Evolutionary conservation across 2,329 filamentous ascomycete species (phyloP).

Genomic region (Fusarium pseudocircinatum): DNA sequence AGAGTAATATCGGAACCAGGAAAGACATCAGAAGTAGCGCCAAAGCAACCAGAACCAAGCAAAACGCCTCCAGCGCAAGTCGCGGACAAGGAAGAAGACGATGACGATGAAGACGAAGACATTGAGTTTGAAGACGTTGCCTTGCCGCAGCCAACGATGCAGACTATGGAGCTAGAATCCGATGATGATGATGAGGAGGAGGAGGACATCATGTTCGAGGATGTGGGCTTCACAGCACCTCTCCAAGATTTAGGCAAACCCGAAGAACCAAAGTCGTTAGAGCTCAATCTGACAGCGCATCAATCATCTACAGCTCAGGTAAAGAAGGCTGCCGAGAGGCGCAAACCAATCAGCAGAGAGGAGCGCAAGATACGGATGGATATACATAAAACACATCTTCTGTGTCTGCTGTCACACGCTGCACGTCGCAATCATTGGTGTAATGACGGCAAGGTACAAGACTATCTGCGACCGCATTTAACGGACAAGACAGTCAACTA

Average conservation of each 20-base stretch:
- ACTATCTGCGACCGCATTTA: constrained; percentile 70
- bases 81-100: constrained; percentile 13
- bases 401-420: constrained; percentile 83
- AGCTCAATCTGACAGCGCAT: constrained; percentile 63
- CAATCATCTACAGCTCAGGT: constrained; percentile 46
- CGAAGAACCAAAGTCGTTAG: constrained; percentile 52
- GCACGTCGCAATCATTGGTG: constrained; percentile 88
- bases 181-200: constrained; percentile 58
- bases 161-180: constrained; percentile 61
- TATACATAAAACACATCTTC: constrained; percentile 86
- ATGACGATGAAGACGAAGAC: constrained; percentile 54
- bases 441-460: constrained; percentile 77
- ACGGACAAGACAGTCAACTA: constrained; percentile 71
- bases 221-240: constrained; percentile 56
- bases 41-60: neutral
- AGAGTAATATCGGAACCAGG: neutral
- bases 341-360: constrained; percentile 63
- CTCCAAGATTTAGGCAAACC: constrained; percentile 35
- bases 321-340: constrained; percentile 51
- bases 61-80: neutral
- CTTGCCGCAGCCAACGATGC: constrained; percentile 58
- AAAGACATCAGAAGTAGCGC: neutral
- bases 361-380: constrained; percentile 70
- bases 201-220: constrained; percentile 58
- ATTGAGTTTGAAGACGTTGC: constrained; percentile 62